Base-by-base conservation (phyloP, 139 green algal species). In the Picochlorum sp. region DNA sequence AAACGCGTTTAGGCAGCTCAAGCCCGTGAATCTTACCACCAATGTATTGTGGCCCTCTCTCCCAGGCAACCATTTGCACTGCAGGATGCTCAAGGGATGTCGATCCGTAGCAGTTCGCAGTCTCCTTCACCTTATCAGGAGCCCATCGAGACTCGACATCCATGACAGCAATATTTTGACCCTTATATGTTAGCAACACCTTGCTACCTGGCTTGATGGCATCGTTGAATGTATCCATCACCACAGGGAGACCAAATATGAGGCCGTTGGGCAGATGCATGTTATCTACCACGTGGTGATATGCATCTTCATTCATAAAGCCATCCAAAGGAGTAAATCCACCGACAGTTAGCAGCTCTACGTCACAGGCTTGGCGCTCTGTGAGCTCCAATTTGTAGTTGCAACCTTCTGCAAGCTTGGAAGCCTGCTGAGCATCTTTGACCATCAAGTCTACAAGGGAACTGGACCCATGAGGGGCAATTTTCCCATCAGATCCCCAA, bases 81-180 rank as follows among this genome's bases (percentile, higher is more conserved):
- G 81, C 89, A 4, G 89, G 89, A 80, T 96, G 89, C 77, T 95
- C 89, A n/a, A 96, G 76, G 37, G 80, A 86, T 37, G 72, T 75
- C 33, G 83, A 94, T 57, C 85, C 81, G 68, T 96, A 96, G 77
- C 87, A 95, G 30, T 77, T 37, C 49, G 78, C 57, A 16, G 81
- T 82, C 63, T 89, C 82, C 44, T 78, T 51, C 12, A 70, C 57
- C 69, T 86, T 87, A 76, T 94, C 85, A 37, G 89, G 89, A 37
- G 45, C 7, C 78, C 77, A 96, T 68, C 89, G 91, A 75, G 57
- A 79, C 59, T 89, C 76, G 6, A 96, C 73, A 24, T 86, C 79
- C 50, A 96, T 37, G 22, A 90, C 73, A 0, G 78, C 88, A 36
- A 96, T 68, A n/a, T 87, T 57, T 75, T 95, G 77, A 7, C 69